Percentiles rank a stretch among this genome's conserved stretches.
These are phyloP conservation scores for Epichloe glyceriae DNA, from an alignment of 2,329 filamentous ascomycete genomes.

Conservation along the genomic window DNA sequence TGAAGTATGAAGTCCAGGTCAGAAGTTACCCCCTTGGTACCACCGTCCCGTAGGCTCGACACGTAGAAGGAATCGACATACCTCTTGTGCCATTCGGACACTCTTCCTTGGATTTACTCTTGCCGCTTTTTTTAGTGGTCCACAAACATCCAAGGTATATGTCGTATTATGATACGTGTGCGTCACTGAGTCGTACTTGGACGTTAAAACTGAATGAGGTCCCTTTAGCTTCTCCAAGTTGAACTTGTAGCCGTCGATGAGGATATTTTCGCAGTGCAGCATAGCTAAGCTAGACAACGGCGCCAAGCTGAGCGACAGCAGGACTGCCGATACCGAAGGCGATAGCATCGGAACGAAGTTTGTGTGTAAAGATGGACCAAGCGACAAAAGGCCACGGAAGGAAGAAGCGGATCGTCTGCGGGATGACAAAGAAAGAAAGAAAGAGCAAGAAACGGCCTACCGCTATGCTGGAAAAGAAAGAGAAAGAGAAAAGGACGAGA, in stretches of 20 bases:
- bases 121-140: constrained; percentile 48
- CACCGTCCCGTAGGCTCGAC: background rate
- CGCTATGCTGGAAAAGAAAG: background rate
- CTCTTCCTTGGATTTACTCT: constrained; percentile 39
- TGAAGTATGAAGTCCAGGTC: background rate
- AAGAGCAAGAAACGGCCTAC: background rate
- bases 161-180: constrained; percentile 53
- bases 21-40: background rate
- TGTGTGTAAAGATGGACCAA: background rate
- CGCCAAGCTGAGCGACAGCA: constrained; percentile 25
- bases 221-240: constrained; percentile 52
- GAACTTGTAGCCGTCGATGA: constrained; percentile 46
- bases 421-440: background rate
- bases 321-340: constrained; percentile 22
- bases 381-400: background rate
- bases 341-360: constrained; percentile 24
- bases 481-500: background rate
- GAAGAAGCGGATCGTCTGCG: background rate
- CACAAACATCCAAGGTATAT: constrained; percentile 70
- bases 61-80: constrained; percentile 21
- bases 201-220: constrained; percentile 54
- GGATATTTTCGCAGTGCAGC: constrained; percentile 50
- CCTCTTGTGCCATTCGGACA: constrained; percentile 60
- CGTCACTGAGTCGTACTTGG: constrained; percentile 36
- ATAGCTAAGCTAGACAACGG: constrained; percentile 30